Conservation (phyloP, 2,329 filamentous ascomycete species). For the Diaporthe amygdali region DNA sequence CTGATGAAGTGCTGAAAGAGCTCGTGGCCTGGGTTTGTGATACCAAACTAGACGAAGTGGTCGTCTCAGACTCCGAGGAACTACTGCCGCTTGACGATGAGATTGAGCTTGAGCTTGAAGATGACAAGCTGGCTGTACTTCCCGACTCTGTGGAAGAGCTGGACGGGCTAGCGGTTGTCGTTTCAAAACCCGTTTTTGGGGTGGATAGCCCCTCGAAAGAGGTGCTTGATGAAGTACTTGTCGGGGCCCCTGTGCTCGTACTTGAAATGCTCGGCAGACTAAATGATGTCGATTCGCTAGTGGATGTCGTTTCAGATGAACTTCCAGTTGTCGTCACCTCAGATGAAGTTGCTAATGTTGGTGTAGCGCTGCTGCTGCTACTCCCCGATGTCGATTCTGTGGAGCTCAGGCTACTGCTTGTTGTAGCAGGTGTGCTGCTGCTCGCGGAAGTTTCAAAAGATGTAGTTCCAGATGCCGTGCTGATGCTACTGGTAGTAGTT, state of each 20-base stretch:
- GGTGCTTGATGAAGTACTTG: not conserved
- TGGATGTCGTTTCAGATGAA: too few species aligned
- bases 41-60: not conserved
- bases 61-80: too few species aligned
- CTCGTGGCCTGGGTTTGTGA: not conserved
- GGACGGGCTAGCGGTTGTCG: too few species aligned
- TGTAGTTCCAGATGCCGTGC: not conserved
- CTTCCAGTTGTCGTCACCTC: too few species aligned
- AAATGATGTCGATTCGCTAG: too few species aligned
- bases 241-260: not conserved
- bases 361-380: not conserved
- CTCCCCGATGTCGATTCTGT: not conserved
- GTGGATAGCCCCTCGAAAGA: too few species aligned
- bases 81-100: too few species aligned
- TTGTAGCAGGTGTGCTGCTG: not conserved
- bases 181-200: too few species aligned
- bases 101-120: too few species aligned
- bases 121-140: not conserved
- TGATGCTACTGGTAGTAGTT: not conserved
- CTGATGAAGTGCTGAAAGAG: not conserved
- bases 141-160: fast-evolving
- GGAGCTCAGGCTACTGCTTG: not conserved
- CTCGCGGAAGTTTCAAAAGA: not conserved
- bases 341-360: not conserved
- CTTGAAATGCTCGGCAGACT: not conserved